Evolutionary conservation across 345 rosid genomes (phyloP), one percentile per base, ranked within the genome.

Genomic region (Citrus unshiu): DNA sequence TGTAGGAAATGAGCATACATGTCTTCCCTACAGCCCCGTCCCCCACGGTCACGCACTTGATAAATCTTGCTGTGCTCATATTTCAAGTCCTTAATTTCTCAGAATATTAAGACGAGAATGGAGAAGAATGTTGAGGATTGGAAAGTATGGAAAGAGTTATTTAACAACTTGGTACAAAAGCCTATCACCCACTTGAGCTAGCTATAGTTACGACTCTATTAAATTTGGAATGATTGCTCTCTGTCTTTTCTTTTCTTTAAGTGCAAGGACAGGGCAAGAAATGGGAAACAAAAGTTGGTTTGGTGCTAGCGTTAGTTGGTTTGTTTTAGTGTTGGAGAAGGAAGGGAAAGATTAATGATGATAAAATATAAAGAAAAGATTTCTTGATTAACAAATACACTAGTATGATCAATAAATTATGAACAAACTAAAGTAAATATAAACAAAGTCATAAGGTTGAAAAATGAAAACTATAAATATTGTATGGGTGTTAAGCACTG

Each of bases 1-100:
- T 92, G 69, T 92, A 92, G 74, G 94, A 92, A 81, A 92, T 92
- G 60, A 92, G 91, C 97, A 92, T 89, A 82, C 96, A 92, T 67
- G 96, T 92, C 76, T 92, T 92, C 69, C 96, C 97, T 40, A 92
- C 97, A 1, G 94, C 94, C 64, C 97, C 97, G 83, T 92, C 97
- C 24, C 97, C 97, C 1, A 92, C 90, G 3, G 97, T 92, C 22
- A 92, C 97, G 73, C 94, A 92, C 88, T 92, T 92, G 83, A 92
- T 89, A 79, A 89, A 92, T 76, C 94, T 90, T 63, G 97, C 81
- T 21, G 93, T 89, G 68, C 87, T 92, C 97, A 92, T 92, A 29
- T 68, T 77, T 71, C 16, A 62, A 54, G 25, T 59, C 58, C 58
- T 58, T 59, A 58, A 63, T 24, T 51, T 51, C 63, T n/a, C 54